Evolutionary conservation across 306 rosid genomes (phyloP).

Genomic region (Betula pendula): DNA sequence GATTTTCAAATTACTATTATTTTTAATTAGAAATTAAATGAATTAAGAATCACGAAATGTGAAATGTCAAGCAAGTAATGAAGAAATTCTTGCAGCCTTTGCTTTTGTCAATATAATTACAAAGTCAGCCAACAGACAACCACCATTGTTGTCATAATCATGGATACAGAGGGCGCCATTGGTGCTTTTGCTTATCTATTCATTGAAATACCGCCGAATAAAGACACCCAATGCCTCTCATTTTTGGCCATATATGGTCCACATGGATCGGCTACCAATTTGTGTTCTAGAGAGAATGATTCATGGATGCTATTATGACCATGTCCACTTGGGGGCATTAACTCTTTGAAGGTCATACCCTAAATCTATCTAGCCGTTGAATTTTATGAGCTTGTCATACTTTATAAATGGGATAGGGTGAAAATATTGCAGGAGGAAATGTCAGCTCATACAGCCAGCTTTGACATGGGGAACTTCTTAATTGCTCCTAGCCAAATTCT

Average conservation of each 20-base stretch:
- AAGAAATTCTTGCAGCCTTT: neutral
- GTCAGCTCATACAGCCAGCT: neutral
- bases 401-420: too few relatives aligned
- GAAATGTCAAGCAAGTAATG: neutral
- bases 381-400: neutral
- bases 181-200: too few relatives aligned
- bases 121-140: slow-evolving; percentile 5
- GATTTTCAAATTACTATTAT: neutral
- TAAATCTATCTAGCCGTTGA: neutral
- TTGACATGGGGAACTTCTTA: neutral
- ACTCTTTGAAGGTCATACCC: neutral
- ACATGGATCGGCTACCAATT: neutral
- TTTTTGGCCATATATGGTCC: neutral
- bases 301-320: neutral
- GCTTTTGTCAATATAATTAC: slow-evolving; percentile 2
- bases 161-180: neutral
- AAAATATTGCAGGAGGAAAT: too few relatives aligned
- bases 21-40: neutral
- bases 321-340: neutral
- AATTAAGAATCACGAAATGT: neutral
- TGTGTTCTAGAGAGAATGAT: neutral
- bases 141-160: slow-evolving; percentile 20
- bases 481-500: neutral
- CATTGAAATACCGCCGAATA: too few relatives aligned
- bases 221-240: too few relatives aligned